Conservation (phyloP, 805 yeast species). For the Jamesozyma gamospora region DNA sequence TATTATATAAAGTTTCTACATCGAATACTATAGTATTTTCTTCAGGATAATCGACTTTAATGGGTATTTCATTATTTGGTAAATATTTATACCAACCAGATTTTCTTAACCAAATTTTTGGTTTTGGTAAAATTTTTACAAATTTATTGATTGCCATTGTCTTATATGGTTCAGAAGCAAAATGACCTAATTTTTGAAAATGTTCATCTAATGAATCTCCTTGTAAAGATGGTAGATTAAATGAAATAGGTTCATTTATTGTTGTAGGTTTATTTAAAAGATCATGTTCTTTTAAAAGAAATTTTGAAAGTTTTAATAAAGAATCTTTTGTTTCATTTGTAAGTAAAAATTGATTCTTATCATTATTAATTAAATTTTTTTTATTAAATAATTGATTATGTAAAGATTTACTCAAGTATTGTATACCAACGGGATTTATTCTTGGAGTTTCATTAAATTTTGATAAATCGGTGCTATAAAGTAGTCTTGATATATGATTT, state of each 20-base stretch:
- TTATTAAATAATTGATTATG: constrained; percentile 48
- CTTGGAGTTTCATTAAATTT: constrained; percentile 37
- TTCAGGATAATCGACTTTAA: constrained; percentile 52
- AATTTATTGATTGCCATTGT: constrained; percentile 39
- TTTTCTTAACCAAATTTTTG: constrained; percentile 44
- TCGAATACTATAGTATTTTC: constrained; percentile 77
- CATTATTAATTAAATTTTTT: constrained; percentile 13
- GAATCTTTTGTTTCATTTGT: constrained; percentile 20
- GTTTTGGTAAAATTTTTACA: constrained; percentile 31
- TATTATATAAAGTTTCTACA: constrained; percentile 75
- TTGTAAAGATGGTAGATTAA: constrained; percentile 58
- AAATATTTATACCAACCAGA: constrained; percentile 81
- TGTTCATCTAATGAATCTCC: constrained; percentile 78
- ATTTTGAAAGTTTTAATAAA: constrained; percentile 45
- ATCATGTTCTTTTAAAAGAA: constrained; percentile 50
- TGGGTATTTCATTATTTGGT: constrained; percentile 40
- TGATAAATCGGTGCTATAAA: not conserved
- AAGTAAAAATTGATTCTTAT: constrained; percentile 13
- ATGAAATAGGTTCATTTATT: constrained; percentile 45
- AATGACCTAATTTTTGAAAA: constrained; percentile 58
- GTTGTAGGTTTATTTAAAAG: constrained; percentile 70
- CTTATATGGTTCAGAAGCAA: constrained; percentile 51
- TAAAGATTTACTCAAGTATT: constrained; percentile 51
- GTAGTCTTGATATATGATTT: too few relatives aligned
- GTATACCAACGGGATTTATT: constrained; percentile 71